phyloP scores from a whole-genome alignment of 2,329 filamentous ascomycete species.

The Sclerotinia subarctica region DNA sequence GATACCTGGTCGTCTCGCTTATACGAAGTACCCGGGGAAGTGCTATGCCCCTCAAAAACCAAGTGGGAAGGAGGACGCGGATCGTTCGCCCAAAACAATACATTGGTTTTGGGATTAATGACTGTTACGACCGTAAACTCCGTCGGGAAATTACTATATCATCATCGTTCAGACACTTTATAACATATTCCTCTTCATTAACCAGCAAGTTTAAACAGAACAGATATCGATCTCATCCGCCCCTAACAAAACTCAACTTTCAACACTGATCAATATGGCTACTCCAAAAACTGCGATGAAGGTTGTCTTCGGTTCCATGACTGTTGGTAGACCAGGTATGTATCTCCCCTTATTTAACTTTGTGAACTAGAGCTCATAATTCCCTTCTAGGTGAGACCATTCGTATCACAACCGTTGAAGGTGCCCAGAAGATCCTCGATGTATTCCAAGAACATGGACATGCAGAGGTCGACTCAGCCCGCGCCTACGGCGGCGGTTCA shows the following conservation, averaged over 20 bases:
- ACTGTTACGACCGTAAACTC: background rate
- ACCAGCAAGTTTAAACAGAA: background rate
- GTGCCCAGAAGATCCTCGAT: constrained; percentile 49
- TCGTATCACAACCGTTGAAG: background rate
- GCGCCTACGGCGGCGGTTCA: constrained; percentile 59
- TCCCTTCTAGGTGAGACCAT: background rate
- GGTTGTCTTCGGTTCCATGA: constrained; percentile 31
- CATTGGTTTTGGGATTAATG: background rate
- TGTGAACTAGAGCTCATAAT: background rate
- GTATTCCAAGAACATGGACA: constrained; percentile 64
- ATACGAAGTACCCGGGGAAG: background rate
- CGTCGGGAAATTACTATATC: background rate
- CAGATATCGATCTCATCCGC: background rate
- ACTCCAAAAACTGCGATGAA: background rate
- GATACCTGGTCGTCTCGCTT: background rate
- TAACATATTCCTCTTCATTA: background rate
- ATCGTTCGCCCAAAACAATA: background rate
- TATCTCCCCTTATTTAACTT: background rate
- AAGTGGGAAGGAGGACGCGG: background rate
- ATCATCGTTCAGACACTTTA: background rate
- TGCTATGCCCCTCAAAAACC: background rate
- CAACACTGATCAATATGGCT: background rate
- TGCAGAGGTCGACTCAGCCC: constrained; percentile 67
- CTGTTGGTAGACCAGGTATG: constrained; percentile 23
- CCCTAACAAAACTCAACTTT: background rate